Base-by-base conservation (phyloP, 106 monocot genomes). In the Posidonia australis region DNA sequence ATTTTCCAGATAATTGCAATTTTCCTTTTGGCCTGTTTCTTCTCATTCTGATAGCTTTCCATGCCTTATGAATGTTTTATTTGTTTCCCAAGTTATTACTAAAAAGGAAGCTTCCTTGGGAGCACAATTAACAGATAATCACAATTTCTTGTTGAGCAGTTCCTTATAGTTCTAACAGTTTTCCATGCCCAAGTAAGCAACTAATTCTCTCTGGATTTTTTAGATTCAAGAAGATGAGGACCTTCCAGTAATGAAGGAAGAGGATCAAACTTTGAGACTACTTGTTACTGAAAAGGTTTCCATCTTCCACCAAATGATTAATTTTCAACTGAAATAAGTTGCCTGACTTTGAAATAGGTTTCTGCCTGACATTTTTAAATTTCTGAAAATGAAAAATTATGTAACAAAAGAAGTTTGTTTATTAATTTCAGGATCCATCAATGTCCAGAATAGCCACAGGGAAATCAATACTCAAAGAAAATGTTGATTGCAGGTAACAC, bases 141-240 rank as follows among this genome's bases (percentile, higher is more conserved):
- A n/a, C n/a, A n/a, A n/a, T 62, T 62, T 42, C 30, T 62, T 41
- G 44, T 62, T 42, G 9, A 12, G 55, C 41, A 43, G 61, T 62
- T 13, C 11, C 41, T 60, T 30, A 59, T 60, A 62, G 42, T 20
- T 42, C 13, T 9, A 21, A 22, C 0, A 29, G 3, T 14, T 58
- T 58, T 14, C 12, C 24, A 13, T 58, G 58, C 26, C n/a, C 30
- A 17, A 58, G n/a, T 58, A 13, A 58, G 58, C 18, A 36, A 62
- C 17, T 64, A 52, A 19, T 5, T 18, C 4, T 14, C 48, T 17
- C 46, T 13, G 29, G 43, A 42, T 67, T 5, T 75, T 21, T 51
- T 64, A 92, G 92, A 92, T 92, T 69, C 80, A 76, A 56, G 92
- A 84, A 81, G 89, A 89, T 73, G 89, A 89, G 2, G 83, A 78